Base-by-base conservation (phyloP, 2,329 filamentous ascomycete genomes). In the Cadophora malorum region DNA sequence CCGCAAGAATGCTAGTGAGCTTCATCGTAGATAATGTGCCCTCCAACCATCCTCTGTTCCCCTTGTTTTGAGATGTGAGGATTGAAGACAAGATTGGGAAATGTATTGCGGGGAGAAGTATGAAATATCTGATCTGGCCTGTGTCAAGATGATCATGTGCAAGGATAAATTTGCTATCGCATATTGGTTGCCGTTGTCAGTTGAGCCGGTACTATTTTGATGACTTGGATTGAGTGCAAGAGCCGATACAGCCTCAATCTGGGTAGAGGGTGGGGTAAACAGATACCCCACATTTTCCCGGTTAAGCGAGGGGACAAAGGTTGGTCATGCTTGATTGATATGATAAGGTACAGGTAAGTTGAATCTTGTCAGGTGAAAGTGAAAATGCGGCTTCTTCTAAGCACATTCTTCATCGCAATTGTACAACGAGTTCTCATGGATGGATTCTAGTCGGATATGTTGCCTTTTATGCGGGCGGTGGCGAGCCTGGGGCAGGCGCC, bases 211-310 rank as follows among this genome's bases (percentile, higher is more conserved):
- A 7, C 12, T 14, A 61, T 7, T 1, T 61, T 31, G 8, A 28
- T 45, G 19, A 31, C 23, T 21, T 58, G 31, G n/a, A 23, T 53
- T 6, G 50, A 7, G 7, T 38, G 14, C 58, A 9, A 62, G 41
- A 31, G 41, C 41, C 58, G 28, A 35, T 59, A 62, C 28, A 62
- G 59, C 41, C 59, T 62, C 41, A 62, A 25, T 33, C 23, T 9
- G 14, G 35, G 31, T 31, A 21, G 19, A 28, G 41, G 21, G 25
- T 47, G 41, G 59, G 56, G 56, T 59, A 59, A 59, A 59, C 21
- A 59, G 14, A 23, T 16, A 21, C 35, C 56, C 25, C 56, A 25
- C 33, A 41, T 35, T 50, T 49, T 50, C 16, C 59, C 41, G 59
- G 59, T 41, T 62, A 49, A 62, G 59, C 59, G 59, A 62, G 5